A percentile compares a stretch with the other conserved stretches of the same genome.
Evolutionary conservation across 345 rosid genomes (phyloP).

Genomic region (Carallia brachiata): DNA sequence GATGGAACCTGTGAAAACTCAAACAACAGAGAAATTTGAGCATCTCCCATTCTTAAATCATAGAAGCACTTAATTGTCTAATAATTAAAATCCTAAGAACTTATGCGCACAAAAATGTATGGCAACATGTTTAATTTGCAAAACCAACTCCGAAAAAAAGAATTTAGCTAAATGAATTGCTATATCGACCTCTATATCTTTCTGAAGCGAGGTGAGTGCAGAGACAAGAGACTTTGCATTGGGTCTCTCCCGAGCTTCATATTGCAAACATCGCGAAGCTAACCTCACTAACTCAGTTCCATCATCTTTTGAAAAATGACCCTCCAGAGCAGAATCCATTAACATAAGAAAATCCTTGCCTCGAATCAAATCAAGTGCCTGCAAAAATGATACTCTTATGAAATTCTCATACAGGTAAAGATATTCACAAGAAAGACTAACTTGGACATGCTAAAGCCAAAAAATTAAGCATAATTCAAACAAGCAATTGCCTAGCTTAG

Average conservation of each 20-base stretch:
- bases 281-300: slow-evolving; percentile 80
- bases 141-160: background rate
- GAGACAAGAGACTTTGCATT: slow-evolving; percentile 76
- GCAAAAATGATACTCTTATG: slow-evolving; percentile 4
- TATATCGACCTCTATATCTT: slow-evolving; percentile 63
- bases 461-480: no score
- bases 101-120: no score
- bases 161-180: background rate
- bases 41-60: no score
- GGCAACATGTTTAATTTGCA: background rate
- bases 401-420: no score
- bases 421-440: no score
- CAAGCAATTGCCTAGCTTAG: no score
- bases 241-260: slow-evolving; percentile 94
- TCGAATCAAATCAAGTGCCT: slow-evolving; percentile 96
- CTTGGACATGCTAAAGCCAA: no score
- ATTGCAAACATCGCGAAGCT: slow-evolving; percentile 87
- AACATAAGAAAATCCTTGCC: slow-evolving; percentile 86
- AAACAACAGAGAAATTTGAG: no score
- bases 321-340: slow-evolving; percentile 98
- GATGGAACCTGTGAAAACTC: slow-evolving; percentile 60
- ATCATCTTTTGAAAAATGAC: slow-evolving; percentile 90
- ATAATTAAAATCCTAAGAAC: no score
- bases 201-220: slow-evolving; percentile 73
- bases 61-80: no score